Evolutionary conservation across 345 rosid genomes (phyloP), one percentile per base, ranked within the genome.

Genomic region (Gynandropsis gynandra): DNA sequence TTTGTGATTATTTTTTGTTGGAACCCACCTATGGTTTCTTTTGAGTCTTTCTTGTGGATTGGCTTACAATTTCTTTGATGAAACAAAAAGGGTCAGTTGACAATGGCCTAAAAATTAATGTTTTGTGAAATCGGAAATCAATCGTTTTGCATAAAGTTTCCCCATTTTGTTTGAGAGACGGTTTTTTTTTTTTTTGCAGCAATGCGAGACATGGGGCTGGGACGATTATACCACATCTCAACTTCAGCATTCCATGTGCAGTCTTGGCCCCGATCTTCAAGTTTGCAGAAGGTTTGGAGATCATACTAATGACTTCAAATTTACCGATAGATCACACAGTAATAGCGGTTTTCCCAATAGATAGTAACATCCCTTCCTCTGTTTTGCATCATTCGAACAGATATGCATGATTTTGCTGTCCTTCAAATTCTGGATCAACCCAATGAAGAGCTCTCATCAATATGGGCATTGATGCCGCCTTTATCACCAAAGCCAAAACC

Each of bases 121-220:
- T 24, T 24, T 24, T 24, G 29, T 2, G 29, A 2, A 24, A 24
- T 24, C 5, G 2, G 29, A 16, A n/a, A 17, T 36, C n/a, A 11
- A 12, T 6, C 45, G 8, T 42, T 1, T 42, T 42, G 15, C 17
- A 42, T 13, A 42, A 7, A 13, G 18, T 4, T 35, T 52, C 50
- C 52, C 10, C 56, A n/a, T 50, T 57, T 50, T 44, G 52, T 13
- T 57, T 43, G n/a, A 16, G 32, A 19, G 60, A 20, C 20, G 33
- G 1, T 38, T 11, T 39, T 5, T 59, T 35, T 67, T 64, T 42
- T 60, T 67, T 64, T 44, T 43, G 42, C 76, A 92, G 98, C 80
- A 92, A 92, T 15, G 85, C 98, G 2, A 73, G 95, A 69, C 96
- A 92, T 21, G 89, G 93, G 21, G 89, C 85, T 7, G 89, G 98